Conservation (phyloP, 2,329 filamentous ascomycete genomes). For the Zasmidium angulare region DNA sequence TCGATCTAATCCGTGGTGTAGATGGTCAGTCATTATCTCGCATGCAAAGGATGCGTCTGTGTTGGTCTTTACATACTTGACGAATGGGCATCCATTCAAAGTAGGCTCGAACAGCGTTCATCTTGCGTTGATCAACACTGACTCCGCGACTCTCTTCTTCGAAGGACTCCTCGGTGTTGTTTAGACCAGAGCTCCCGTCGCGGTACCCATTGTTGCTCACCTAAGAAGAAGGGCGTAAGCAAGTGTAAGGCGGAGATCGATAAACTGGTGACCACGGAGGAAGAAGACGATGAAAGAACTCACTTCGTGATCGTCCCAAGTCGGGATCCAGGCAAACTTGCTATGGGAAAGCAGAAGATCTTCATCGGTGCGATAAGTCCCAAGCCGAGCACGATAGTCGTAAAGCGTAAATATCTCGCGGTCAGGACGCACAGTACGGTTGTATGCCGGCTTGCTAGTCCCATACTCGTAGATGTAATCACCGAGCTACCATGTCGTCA, state of each 20-base stretch:
- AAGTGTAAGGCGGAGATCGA: no score
- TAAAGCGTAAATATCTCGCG: conserved; percentile 43
- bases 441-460: conserved; percentile 32
- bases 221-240: no score
- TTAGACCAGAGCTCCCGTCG: conserved; percentile 41
- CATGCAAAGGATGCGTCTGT: no score
- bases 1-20: no score
- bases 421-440: conserved; percentile 33
- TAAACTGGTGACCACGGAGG: no score
- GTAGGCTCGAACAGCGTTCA: conserved; percentile 46
- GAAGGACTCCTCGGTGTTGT: conserved; percentile 47
- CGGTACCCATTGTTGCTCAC: conserved; percentile 43
- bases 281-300: no score
- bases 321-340: conserved; percentile 45
- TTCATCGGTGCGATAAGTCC: conserved; percentile 42
- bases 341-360: conserved; percentile 42
- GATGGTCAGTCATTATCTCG: no score
- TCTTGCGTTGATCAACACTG: conserved; percentile 46
- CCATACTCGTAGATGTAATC: conserved; percentile 47
- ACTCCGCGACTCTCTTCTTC: conserved; percentile 39
- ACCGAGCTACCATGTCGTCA: conserved; percentile 29
- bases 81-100: conserved; percentile 48
- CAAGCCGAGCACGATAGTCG: conserved; percentile 45
- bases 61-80: conserved; percentile 21
- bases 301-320: no score